Evolutionary conservation across 768 basidiomycete species (phyloP), one percentile per base, ranked within the genome.

Genomic region (Pleurotus tuoliensis): DNA sequence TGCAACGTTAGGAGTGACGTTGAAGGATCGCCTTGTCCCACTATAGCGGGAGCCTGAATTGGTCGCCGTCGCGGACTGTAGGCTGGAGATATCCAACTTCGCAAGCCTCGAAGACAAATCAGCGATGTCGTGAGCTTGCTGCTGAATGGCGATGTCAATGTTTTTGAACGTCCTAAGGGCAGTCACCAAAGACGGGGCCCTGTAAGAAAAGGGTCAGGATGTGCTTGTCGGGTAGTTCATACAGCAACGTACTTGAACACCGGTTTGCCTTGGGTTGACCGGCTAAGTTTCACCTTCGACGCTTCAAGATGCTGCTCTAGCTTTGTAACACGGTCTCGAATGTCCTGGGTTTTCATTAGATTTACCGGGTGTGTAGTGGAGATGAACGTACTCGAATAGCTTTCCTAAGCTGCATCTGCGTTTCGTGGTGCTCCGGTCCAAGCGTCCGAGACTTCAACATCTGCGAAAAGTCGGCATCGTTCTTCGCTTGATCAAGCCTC

Each of bases 401-500:
- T 61, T 86, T 82, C 30, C 93, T 79, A 24, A 98, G 72, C 55
- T 86, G 83, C 1, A 77, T 82, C 66, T 95, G 94, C 1, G 83
- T 87, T 66, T 95, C 93, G 12, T 86, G 76, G 64, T 94, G 88
- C 64, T 98, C 93, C 0, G 96, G 93, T 11, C 88, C 88, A n/a
- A 94, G 71, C n/a, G 87, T 85, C 47, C 89, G 79, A 2, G 83
- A 75, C 64, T 82, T 85, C 53, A 92, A 71, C 76, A 88, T 82
- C 63, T 84, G 87, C 8, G 84, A 81, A 67, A 95, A 92, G 55
- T 88, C 88, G 3, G 83, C 79, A 65, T 98, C 94, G 27, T 78
- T 79, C 58, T 84, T 83, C 1, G 93, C 94, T 62, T 82, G 84
- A 55, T 86, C 78, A 68, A 92, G 94, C 4, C 92, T 83, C 15